Percentiles rank a stretch among this genome's conserved stretches.
Evolutionary conservation across 805 yeast species (phyloP).

Genomic region (Suhomyces tanzawaensis): DNA sequence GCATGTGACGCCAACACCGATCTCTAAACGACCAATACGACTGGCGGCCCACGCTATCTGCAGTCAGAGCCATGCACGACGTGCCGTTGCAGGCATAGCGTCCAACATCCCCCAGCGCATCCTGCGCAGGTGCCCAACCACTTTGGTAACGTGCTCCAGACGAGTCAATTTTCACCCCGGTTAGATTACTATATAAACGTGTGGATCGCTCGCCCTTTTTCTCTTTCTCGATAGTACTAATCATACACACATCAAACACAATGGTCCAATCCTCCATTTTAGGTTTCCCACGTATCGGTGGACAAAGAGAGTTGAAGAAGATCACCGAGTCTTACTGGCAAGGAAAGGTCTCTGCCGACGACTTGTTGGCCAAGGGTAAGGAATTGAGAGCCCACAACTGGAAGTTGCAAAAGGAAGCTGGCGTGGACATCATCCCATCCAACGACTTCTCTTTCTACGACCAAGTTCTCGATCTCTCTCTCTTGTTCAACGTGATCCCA

Average conservation of each 20-base stretch:
- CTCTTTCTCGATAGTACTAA: not conserved
- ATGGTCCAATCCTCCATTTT: conserved; percentile 97
- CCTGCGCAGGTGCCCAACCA: too few relatives aligned
- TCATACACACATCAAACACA: conserved; percentile 16
- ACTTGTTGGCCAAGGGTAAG: conserved; percentile 88
- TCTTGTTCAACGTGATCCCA: conserved; percentile 93
- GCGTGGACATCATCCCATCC: conserved; percentile 95
- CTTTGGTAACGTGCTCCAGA: not conserved
- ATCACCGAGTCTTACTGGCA: conserved; percentile 99
- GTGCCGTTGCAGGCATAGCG: too few relatives aligned
- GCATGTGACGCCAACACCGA: too few relatives aligned
- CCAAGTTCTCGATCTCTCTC: conserved; percentile 90
- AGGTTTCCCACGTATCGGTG: conserved; percentile 99
- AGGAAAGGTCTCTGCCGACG: conserved; percentile 86
- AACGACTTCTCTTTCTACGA: conserved; percentile 98
- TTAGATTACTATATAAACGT: conserved; percentile 4
- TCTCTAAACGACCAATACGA: too few relatives aligned
- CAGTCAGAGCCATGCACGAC: too few relatives aligned
- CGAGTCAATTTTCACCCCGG: not conserved
- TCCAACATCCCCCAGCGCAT: too few relatives aligned
- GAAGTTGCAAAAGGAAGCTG: conserved; percentile 96
- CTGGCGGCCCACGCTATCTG: too few relatives aligned
- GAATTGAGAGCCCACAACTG: conserved; percentile 94
- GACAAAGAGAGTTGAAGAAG: conserved; percentile 98
- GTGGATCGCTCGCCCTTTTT: conserved; percentile 1